Conservation (phyloP, 2,329 filamentous ascomycete species). For the Eurotiales sp. region DNA sequence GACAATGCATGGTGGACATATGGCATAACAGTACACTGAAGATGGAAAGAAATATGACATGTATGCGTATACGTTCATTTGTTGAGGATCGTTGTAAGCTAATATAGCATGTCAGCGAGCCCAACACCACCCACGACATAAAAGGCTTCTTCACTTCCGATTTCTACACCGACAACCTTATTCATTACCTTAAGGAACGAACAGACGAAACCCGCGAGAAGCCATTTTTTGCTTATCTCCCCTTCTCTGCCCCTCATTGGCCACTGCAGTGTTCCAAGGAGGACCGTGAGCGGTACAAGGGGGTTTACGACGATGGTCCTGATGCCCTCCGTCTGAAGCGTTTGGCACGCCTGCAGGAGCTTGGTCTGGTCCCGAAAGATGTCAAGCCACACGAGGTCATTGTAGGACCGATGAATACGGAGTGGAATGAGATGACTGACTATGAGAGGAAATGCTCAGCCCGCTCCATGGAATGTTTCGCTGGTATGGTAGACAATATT, state of each 20-base stretch:
- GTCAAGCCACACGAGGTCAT: conserved; percentile 44
- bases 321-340: conserved; percentile 45
- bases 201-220: conserved; percentile 32
- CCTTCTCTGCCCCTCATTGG: conserved; percentile 53
- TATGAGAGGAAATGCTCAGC: conserved; percentile 39
- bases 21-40: neutral
- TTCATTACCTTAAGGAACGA: conserved; percentile 26
- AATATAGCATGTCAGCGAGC: neutral
- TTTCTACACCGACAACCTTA: neutral
- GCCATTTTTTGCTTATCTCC: conserved; percentile 49
- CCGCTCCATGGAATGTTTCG: conserved; percentile 50
- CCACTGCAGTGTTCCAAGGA: conserved; percentile 49
- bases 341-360: conserved; percentile 44
- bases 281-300: conserved; percentile 46
- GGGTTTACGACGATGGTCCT: conserved; percentile 50
- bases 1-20: neutral
- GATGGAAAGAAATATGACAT: neutral
- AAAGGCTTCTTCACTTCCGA: conserved; percentile 17
- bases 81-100: neutral
- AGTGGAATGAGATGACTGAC: conserved; percentile 39
- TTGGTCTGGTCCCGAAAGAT: conserved; percentile 41
- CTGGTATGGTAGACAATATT: conserved; percentile 49
- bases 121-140: conserved; percentile 27
- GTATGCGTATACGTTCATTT: neutral
- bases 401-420: conserved; percentile 35